phyloP scores from a whole-genome alignment of 1,139 yeast species.

The Blastobotrys illinoisensis region DNA sequence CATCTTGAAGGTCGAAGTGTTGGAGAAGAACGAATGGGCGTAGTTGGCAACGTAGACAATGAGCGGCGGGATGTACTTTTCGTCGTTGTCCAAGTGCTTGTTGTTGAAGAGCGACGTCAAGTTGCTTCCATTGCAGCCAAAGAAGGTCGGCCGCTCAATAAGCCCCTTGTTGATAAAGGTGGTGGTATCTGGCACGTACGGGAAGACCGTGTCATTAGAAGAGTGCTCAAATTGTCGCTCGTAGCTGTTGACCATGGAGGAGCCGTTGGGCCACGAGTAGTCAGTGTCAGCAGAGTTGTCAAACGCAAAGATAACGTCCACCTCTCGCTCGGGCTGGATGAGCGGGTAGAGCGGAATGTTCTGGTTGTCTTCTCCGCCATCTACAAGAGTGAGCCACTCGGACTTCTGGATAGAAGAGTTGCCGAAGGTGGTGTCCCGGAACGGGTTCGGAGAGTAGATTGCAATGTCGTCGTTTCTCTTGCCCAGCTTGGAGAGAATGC shows the following conservation, averaged over 20 bases:
- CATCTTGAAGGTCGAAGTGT: constrained; percentile 70
- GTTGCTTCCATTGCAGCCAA: constrained; percentile 68
- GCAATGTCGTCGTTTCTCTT: constrained; percentile 56
- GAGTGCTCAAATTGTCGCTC: constrained; percentile 61
- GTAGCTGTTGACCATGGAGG: constrained; percentile 58
- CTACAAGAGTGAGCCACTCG: constrained; percentile 56
- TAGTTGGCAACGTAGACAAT: constrained; percentile 76
- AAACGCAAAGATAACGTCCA: constrained; percentile 75
- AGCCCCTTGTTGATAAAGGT: constrained; percentile 47
- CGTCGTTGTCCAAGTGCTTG: constrained; percentile 15
- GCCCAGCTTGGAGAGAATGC: constrained; percentile 26
- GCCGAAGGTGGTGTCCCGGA: constrained; percentile 35
- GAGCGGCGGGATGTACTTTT: constrained; percentile 53
- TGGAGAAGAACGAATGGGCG: constrained; percentile 61
- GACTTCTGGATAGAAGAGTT: constrained; percentile 35
- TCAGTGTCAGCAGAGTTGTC: constrained; percentile 85
- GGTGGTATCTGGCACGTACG: constrained; percentile 68
- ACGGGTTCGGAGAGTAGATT: constrained; percentile 72
- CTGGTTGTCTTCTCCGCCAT: constrained; percentile 84
- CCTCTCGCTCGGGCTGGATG: constrained; percentile 59
- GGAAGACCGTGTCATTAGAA: constrained; percentile 60
- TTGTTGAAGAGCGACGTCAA: constrained; percentile 46
- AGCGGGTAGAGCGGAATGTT: constrained; percentile 77
- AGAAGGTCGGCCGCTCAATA: constrained; percentile 57
- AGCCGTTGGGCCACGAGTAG: constrained; percentile 51